These are phyloP conservation scores for Aureobasidium sp. DNA, from an alignment of 2,329 filamentous ascomycete species.

Conservation along the genomic window DNA sequence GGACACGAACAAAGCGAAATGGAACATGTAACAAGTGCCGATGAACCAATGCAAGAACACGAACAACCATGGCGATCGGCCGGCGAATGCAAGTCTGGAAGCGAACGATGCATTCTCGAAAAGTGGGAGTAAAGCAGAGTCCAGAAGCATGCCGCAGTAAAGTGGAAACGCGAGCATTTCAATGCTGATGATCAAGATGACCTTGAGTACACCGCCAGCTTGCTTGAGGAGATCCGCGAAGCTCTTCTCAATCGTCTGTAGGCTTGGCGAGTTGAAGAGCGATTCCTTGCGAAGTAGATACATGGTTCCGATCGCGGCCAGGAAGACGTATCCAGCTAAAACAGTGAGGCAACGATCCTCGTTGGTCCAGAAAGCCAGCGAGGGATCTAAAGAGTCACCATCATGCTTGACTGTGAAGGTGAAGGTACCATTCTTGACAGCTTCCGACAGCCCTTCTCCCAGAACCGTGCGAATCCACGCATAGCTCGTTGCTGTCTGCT, in stretches of 20 bases:
- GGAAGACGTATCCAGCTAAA: constrained; percentile 67
- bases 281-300: constrained; percentile 69
- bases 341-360: constrained; percentile 62
- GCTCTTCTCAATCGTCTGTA: constrained; percentile 57
- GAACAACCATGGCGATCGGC: constrained; percentile 73
- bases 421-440: constrained; percentile 11
- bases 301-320: constrained; percentile 63
- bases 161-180: constrained; percentile 97
- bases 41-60: constrained; percentile 98
- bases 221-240: constrained; percentile 80
- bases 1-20: constrained; percentile 95
- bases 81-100: constrained; percentile 69
- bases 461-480: neutral
- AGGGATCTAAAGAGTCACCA: constrained; percentile 26
- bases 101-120: constrained; percentile 73
- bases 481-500: neutral
- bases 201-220: constrained; percentile 93
- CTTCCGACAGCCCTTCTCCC: neutral
- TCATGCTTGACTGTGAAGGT: constrained; percentile 12
- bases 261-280: constrained; percentile 51
- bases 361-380: constrained; percentile 36
- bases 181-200: constrained; percentile 96
- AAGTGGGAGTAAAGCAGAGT: constrained; percentile 77
- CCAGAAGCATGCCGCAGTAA: constrained; percentile 87
- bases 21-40: constrained; percentile 99